Percentiles rank a stretch among this genome's conserved stretches.
Conservation (phyloP, 139 green algal genomes). For the Chloropicon primus region DNA sequence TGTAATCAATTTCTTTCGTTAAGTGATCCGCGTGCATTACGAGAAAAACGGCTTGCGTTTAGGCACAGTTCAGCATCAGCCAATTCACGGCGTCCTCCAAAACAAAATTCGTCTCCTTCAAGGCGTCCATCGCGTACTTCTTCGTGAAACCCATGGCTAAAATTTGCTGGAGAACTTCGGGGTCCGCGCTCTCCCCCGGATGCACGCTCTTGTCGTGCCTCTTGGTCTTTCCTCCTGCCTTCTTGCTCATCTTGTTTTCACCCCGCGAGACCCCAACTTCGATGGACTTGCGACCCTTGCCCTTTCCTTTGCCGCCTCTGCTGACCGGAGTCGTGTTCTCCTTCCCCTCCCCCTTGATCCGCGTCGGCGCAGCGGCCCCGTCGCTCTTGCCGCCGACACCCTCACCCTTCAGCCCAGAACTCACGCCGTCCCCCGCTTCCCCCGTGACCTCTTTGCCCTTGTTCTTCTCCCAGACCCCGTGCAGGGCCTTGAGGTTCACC, state of each 20-base stretch:
- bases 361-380: not conserved
- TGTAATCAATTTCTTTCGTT: no score
- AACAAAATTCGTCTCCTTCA: constrained; percentile 40
- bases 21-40: no score
- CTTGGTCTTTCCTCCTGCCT: not conserved
- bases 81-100: constrained; percentile 45
- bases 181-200: constrained; percentile 15
- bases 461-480: not conserved
- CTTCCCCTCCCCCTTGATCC: not conserved
- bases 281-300: constrained; percentile 2
- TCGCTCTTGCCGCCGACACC: no score
- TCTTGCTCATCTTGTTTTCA: constrained; percentile 2
- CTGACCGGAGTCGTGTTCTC: no score
- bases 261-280: not conserved
- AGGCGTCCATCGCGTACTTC: constrained; percentile 38
- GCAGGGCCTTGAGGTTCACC: constrained; percentile 17
- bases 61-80: constrained; percentile 32
- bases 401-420: no score
- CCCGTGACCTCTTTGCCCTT: no score
- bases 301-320: not conserved
- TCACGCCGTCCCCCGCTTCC: no score
- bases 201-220: constrained; percentile 6
- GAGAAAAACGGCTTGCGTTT: constrained; percentile 1
- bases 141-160: constrained; percentile 49
- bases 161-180: constrained; percentile 11